Evolutionary conservation across 345 rosid species (phyloP).

Genomic region (Eucalyptus regnans): DNA sequence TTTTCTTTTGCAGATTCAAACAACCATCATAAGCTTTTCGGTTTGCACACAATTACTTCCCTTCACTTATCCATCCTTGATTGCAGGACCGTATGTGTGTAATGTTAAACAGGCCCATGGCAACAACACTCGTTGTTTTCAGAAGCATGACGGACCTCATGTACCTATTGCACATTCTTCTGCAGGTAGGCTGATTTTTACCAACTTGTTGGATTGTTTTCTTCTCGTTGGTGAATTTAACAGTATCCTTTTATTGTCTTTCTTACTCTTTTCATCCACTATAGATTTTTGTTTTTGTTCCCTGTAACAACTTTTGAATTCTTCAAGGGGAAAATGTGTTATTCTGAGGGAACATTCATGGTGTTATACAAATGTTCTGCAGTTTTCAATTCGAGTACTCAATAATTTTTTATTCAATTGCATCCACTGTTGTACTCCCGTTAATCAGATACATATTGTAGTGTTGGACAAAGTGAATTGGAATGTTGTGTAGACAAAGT

Average conservation of each 20-base stretch:
- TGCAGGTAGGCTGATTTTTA: conserved; percentile 44
- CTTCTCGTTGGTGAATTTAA: background rate
- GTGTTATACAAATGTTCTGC: no score
- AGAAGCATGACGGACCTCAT: conserved; percentile 58
- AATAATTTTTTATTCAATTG: no score
- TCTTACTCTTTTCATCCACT: background rate
- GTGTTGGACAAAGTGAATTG: background rate
- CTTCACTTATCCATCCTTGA: background rate
- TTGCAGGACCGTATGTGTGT: conserved; percentile 50
- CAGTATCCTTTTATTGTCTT: background rate
- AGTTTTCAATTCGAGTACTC: background rate
- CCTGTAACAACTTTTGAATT: background rate
- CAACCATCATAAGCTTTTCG: background rate
- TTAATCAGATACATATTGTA: background rate
- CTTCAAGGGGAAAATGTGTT: background rate
- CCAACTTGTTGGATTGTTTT: background rate
- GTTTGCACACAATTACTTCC: background rate
- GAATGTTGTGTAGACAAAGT: background rate
- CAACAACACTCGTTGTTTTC: conserved; percentile 27
- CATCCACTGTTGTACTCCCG: background rate
- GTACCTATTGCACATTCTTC: conserved; percentile 57
- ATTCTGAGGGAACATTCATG: background rate
- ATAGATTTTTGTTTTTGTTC: no score
- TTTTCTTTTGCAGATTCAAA: background rate
- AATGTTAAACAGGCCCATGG: conserved; percentile 23